Evolutionary conservation across 352 stramenopile genomes (phyloP), one percentile per base, ranked within the genome.

Genomic region (Phytophthora cryptogea): DNA sequence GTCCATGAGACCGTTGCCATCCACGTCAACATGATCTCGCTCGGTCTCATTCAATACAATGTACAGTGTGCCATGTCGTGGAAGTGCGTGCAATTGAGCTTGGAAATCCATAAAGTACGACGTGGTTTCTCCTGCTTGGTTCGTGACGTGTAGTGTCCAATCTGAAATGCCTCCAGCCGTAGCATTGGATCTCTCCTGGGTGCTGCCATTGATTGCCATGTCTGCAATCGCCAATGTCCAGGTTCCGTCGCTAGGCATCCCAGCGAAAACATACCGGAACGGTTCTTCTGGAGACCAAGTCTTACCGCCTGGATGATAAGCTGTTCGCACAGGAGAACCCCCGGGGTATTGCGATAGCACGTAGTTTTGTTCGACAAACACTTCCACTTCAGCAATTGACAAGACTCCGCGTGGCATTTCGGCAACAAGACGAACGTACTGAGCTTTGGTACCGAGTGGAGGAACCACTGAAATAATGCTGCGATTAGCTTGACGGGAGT

Each of bases 301-400:
- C 51, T 78, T 67, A 0, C 61, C 65, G 3, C 70, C 69, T 32
- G 80, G 78, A 14, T 82, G 71, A 36, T 67, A 88, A 36, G 66
- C 50, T 5, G 78, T 74, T 14, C 71, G 36, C 1, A 95, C 63
- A 0, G 80, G 79, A 16, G 71, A 82, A 8, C 84, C 83, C 7
- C 79, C 75, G 14, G 51, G 36, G 40, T 92, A 94, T 41, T 77
- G 61, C 0, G 80, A 90, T 37, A 94, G 54, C 20, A 83, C 44
- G 27, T 89, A 74, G 20, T 62, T 74, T 6, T 75, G 64, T 47
- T 88, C 72, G 0, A 59, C 47, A 37, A 88, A 95, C 16, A 94
- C 74, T 59, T 95, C 67, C 5, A 95, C 82, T 57, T 95, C 86
- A 14, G 83, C 79, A 9, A 95, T 58, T 4, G 78, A 89, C 28